Base-by-base conservation (phyloP, 139 green algal species). In the Chlorella sp. region DNA sequence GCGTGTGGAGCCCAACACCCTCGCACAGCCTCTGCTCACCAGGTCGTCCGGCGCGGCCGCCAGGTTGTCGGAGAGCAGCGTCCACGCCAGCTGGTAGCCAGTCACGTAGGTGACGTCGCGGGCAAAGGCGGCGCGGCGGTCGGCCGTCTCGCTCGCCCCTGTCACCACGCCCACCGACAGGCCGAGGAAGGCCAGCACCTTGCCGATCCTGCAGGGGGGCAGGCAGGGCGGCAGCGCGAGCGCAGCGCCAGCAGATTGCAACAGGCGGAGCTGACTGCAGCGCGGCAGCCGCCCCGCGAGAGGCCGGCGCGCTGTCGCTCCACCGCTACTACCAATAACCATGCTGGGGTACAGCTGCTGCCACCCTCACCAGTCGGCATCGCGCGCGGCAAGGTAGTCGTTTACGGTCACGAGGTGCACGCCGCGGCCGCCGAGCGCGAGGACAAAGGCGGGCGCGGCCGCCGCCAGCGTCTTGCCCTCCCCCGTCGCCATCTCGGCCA, bases 391-490 rank as follows among this genome's bases (percentile, higher is more conserved):
- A 51, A 98, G 82, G 81, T 98, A 98, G 62, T 97, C 92, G 80
- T 98, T 98, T 17, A 98, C 93, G 2, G 93, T 97, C 17, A 98
- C 83, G 3, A 97, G 81, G 79, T 98, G 94, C 53, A 97, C 94
- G 15, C 90, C 90, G 2, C 84, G 77, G 3, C 91, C 88, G 40
- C 61, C 56, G 17, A 73, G 68, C 1, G 59, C 46, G 48, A 95
- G 81, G 27, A 94, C 70, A 60, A 89, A 89, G 21, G 81, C 80
- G 0, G 93, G 87, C 33, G 97, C 76, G 14, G 87, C 90, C 43
- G 93, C 93, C 41, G 98, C 95, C 43, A 99, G 90, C 3, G 96
- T 99, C 82, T 98, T 99, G 66, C 96, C 96, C 86, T 99, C 95
- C 23, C 94, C 95, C 8, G 95, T 98, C 41, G 83, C 69, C 95